Conservation (phyloP, 2,329 filamentous ascomycete species). For the Verticillium alfalfae region DNA sequence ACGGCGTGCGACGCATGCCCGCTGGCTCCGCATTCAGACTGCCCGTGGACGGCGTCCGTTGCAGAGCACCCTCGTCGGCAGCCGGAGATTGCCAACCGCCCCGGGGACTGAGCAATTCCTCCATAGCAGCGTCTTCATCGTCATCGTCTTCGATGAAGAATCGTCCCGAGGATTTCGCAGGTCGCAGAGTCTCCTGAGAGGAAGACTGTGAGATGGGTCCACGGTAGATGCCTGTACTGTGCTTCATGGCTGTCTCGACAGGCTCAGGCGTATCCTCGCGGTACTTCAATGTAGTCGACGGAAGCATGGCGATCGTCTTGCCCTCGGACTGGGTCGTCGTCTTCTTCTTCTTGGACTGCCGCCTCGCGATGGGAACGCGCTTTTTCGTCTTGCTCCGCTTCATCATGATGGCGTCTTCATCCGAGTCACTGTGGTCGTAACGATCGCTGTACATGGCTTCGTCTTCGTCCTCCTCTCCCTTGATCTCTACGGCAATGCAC, state of each 20-base stretch:
- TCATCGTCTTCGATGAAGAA: slow-evolving; percentile 57
- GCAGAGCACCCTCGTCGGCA: slow-evolving; percentile 24
- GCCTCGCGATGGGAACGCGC: slow-evolving; percentile 48
- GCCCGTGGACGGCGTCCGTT: slow-evolving; percentile 41
- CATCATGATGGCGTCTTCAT: slow-evolving; percentile 80
- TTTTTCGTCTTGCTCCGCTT: slow-evolving; percentile 56
- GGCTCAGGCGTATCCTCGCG: slow-evolving; percentile 70
- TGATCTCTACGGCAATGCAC: slow-evolving; percentile 87
- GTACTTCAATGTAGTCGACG: slow-evolving; percentile 83
- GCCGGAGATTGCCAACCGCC: slow-evolving; percentile 13
- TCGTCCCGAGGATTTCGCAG: slow-evolving; percentile 60
- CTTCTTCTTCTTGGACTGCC: slow-evolving; percentile 26
- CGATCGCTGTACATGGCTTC: slow-evolving; percentile 25
- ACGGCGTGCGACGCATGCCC: slow-evolving; percentile 71
- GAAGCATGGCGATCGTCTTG: slow-evolving; percentile 83
- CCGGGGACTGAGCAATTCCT: slow-evolving; percentile 24
- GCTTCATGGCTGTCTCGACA: slow-evolving; percentile 56
- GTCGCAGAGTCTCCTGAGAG: slow-evolving; percentile 76
- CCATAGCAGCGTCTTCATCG: slow-evolving; percentile 53
- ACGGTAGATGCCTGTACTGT: slow-evolving; percentile 41
- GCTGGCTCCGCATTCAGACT: slow-evolving; percentile 45
- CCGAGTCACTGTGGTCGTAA: slow-evolving; percentile 59
- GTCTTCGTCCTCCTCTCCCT: slow-evolving; percentile 70
- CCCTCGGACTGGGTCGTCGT: slow-evolving; percentile 54
- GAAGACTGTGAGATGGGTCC: slow-evolving; percentile 64